Conservation (phyloP, 129 eudicot genomes). For the Flaveria linearis region DNA sequence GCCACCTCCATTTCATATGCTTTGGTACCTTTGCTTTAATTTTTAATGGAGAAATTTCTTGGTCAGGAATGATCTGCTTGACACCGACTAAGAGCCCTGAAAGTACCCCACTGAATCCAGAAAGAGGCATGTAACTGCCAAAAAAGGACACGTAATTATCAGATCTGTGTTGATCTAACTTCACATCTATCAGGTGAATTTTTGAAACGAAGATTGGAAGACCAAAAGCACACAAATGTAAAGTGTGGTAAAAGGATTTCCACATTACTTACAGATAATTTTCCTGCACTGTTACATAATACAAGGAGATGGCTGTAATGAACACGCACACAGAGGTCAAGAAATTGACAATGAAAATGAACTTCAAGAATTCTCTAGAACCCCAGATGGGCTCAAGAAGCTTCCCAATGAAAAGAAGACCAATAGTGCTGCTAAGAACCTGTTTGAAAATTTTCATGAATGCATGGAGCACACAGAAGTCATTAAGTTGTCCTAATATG, state of each 20-base stretch:
- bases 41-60: constrained; percentile 65
- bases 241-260: constrained; percentile 2
- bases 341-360: constrained; percentile 87
- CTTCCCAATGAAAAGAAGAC: constrained; percentile 90
- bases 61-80: constrained; percentile 92
- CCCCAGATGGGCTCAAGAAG: constrained; percentile 99
- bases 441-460: constrained; percentile 36
- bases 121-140: constrained; percentile 81
- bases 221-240: constrained; percentile 9
- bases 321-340: constrained; percentile 82
- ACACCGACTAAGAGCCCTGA: constrained; percentile 85
- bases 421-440: constrained; percentile 76
- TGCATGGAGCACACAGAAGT: constrained; percentile 1
- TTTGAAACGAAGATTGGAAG: constrained; percentile 23
- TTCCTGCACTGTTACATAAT: constrained; percentile 77
- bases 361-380: constrained; percentile 87
- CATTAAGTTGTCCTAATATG: constrained; percentile 6
- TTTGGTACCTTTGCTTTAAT: constrained; percentile 71
- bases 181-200: background rate
- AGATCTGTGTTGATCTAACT: constrained; percentile 21
- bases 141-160: constrained; percentile 15
- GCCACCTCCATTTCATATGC: background rate
- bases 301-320: constrained; percentile 81
- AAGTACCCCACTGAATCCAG: constrained; percentile 96
- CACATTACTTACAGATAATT: constrained; percentile 71